Percentiles rank a stretch among this genome's conserved stretches.
Evolutionary conservation across 768 basidiomycete genomes (phyloP).

Genomic region (Xerocomus spinulosus): DNA sequence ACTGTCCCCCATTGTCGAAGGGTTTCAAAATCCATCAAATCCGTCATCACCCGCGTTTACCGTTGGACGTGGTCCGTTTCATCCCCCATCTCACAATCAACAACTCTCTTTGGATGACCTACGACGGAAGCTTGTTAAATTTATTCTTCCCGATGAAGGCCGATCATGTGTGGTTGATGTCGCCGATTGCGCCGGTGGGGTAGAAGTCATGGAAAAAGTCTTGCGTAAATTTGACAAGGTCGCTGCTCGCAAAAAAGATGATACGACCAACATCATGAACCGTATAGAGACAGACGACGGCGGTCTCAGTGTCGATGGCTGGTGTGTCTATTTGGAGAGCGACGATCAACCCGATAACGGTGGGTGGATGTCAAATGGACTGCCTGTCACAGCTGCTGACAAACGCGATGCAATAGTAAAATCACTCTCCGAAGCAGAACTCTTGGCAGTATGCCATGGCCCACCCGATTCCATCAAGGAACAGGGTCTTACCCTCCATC

Average conservation of each 20-base stretch:
- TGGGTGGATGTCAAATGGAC: slow-evolving; percentile 30
- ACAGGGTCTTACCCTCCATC: slow-evolving; percentile 71
- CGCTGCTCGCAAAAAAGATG: slow-evolving; percentile 37
- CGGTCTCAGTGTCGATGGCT: slow-evolving; percentile 79
- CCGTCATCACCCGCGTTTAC: slow-evolving; percentile 52
- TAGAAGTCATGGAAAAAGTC: slow-evolving; percentile 84
- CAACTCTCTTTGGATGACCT: slow-evolving; percentile 70
- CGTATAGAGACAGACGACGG: slow-evolving; percentile 68
- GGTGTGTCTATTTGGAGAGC: slow-evolving; percentile 77
- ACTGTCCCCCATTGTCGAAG: slow-evolving; percentile 73
- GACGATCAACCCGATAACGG: slow-evolving; percentile 48
- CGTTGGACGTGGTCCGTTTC: slow-evolving; percentile 60
- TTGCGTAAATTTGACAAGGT: slow-evolving; percentile 86
- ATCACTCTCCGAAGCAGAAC: slow-evolving; percentile 75
- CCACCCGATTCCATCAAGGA: slow-evolving; percentile 76
- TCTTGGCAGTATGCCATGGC: slow-evolving; percentile 79
- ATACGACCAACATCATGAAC: slow-evolving; percentile 42
- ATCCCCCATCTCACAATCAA: slow-evolving; percentile 38
- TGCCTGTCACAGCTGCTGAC: not conserved
- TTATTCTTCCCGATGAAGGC: slow-evolving; percentile 78
- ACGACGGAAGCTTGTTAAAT: slow-evolving; percentile 82
- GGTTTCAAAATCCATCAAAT: slow-evolving; percentile 39
- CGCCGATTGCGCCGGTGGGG: slow-evolving; percentile 71
- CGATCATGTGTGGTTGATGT: slow-evolving; percentile 76
- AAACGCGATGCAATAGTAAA: slow-evolving; percentile 44